These are phyloP conservation scores for Cercophora sp. DNA, from an alignment of 495 filamentous ascomycete species.

Conservation along the genomic window DNA sequence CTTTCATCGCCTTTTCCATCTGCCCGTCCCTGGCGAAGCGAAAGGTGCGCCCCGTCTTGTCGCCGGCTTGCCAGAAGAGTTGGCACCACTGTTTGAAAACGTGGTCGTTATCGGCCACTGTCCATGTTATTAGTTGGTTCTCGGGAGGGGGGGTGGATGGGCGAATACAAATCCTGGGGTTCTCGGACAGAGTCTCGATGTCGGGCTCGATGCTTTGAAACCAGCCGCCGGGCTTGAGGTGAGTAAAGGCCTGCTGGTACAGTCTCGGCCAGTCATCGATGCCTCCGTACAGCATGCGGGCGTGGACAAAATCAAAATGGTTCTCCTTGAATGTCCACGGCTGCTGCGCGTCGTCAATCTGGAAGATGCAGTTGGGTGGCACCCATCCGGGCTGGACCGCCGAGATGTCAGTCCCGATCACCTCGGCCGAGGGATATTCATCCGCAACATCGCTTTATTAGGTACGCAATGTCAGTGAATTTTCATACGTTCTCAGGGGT, in stretches of 20 bases:
- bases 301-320: conserved; percentile 1
- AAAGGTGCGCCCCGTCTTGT: conserved; percentile 6
- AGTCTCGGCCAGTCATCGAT: conserved; percentile 2
- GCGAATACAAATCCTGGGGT: background rate
- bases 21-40: background rate
- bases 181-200: conserved; percentile 4
- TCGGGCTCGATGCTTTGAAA: conserved; percentile 4
- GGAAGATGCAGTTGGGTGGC: conserved; percentile 49
- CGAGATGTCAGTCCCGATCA: conserved; percentile 56
- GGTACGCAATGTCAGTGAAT: too few relatives aligned
- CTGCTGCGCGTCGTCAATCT: conserved; percentile 46
- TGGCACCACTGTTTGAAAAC: conserved; percentile 10
- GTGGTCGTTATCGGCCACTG: background rate
- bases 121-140: too few relatives aligned
- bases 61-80: conserved; percentile 10
- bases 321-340: conserved; percentile 1
- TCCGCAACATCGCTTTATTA: conserved; percentile 59
- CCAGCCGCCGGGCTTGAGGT: conserved; percentile 10
- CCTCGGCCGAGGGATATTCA: conserved; percentile 43
- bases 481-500: background rate
- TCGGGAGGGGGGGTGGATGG: too few relatives aligned
- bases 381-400: conserved; percentile 45
- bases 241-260: background rate
- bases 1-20: background rate
- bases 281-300: background rate